A percentile compares a stretch with the other conserved stretches of the same genome.
These are phyloP conservation scores for Podospora bellae-mahoneyi DNA, from an alignment of 495 filamentous ascomycete genomes.

Conservation along the genomic window DNA sequence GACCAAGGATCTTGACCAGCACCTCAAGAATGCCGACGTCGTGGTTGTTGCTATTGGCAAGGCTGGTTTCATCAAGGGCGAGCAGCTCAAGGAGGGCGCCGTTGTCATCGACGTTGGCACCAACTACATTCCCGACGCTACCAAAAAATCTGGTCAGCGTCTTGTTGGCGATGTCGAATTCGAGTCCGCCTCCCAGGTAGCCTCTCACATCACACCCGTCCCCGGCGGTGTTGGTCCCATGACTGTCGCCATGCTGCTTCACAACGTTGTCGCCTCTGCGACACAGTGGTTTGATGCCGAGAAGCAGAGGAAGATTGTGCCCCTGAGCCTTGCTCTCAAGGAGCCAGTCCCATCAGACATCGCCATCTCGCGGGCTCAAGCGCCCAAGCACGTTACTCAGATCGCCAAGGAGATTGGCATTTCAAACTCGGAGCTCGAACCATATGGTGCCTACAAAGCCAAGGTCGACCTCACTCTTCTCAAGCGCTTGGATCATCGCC, in stretches of 20 bases:
- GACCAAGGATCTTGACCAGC: slow-evolving; percentile 65
- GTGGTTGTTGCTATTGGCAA: slow-evolving; percentile 89
- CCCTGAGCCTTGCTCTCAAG: slow-evolving; percentile 71
- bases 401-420: slow-evolving; percentile 87
- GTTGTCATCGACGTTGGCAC: slow-evolving; percentile 98
- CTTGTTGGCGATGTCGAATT: slow-evolving; percentile 97
- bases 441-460: slow-evolving; percentile 90
- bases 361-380: slow-evolving; percentile 81
- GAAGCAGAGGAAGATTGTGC: slow-evolving; percentile 68
- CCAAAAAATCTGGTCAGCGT: slow-evolving; percentile 87
- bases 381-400: slow-evolving; percentile 80
- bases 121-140: slow-evolving; percentile 91
- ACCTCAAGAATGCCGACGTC: slow-evolving; percentile 82
- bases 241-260: slow-evolving; percentile 95
- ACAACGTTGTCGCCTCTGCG: slow-evolving; percentile 87
- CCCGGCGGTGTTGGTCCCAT: slow-evolving; percentile 96
- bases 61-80: slow-evolving; percentile 82
- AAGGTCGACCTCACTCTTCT: slow-evolving; percentile 83
- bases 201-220: slow-evolving; percentile 94
- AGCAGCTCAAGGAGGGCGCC: slow-evolving; percentile 89
- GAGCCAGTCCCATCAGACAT: slow-evolving; percentile 89
- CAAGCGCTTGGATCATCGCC: slow-evolving; percentile 78
- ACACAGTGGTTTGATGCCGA: slow-evolving; percentile 77
- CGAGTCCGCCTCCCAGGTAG: slow-evolving; percentile 78
- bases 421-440: slow-evolving; percentile 78